phyloP scores from a whole-genome alignment of 805 yeast genomes.

The Metschnikowia anglica region DNA sequence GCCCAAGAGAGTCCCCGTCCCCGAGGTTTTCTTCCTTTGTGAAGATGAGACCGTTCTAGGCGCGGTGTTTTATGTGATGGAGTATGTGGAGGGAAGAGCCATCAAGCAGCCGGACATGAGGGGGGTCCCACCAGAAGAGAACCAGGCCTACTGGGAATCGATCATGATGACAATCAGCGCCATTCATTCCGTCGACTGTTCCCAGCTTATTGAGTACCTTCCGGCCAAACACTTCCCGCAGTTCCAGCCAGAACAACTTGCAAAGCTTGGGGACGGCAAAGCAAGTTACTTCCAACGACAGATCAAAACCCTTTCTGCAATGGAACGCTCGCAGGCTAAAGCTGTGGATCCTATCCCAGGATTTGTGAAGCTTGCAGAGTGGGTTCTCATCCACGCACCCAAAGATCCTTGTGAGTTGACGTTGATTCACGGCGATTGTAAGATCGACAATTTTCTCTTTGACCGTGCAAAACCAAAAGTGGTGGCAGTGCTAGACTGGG shows the following conservation, averaged over 20 bases:
- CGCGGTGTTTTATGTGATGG: conserved; percentile 59
- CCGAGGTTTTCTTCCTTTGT: conserved; percentile 50
- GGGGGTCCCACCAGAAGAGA: conserved; percentile 28
- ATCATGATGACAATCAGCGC: conserved; percentile 48
- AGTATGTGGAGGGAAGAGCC: conserved; percentile 54
- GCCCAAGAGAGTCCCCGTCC: conserved; percentile 49
- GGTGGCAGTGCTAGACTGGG: conserved; percentile 64
- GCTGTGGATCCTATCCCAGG: conserved; percentile 49
- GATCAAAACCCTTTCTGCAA: conserved; percentile 44
- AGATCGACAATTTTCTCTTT: conserved; percentile 62
- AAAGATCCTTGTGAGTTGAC: conserved; percentile 43
- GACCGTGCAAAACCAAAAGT: conserved; percentile 51
- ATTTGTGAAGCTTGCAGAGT: conserved; percentile 41
- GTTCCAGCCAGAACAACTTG: conserved; percentile 27
- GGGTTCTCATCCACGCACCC: conserved; percentile 47
- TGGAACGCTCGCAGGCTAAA: conserved; percentile 38
- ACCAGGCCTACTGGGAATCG: conserved; percentile 43
- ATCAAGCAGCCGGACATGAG: conserved; percentile 54
- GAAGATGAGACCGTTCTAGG: conserved; percentile 57
- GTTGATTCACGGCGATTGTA: conserved; percentile 64
- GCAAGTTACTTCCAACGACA: conserved; percentile 54
- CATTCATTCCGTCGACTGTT: conserved; percentile 51
- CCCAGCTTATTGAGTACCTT: conserved; percentile 39
- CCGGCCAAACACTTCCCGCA: conserved; percentile 49
- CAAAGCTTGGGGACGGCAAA: conserved; percentile 11